Percentiles rank a stretch among this genome's conserved stretches.
These are phyloP conservation scores for Pythium coloratum DNA, from an alignment of 352 stramenopile species.

Conservation along the genomic window DNA sequence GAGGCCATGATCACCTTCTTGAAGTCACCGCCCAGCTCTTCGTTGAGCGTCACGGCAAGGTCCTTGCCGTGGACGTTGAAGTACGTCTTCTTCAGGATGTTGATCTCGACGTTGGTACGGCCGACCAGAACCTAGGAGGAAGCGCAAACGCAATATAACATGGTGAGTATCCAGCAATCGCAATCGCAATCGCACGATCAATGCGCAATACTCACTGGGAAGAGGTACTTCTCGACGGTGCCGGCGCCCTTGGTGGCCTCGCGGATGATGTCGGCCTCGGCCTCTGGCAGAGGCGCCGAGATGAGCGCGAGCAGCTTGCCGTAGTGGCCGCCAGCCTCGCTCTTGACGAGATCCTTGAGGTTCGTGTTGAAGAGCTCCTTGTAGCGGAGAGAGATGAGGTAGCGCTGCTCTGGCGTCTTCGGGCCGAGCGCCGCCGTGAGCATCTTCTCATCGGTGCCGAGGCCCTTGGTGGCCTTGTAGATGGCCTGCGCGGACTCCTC, in stretches of 20 bases:
- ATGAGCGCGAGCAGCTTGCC: constrained; percentile 66
- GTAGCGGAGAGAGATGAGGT: constrained; percentile 70
- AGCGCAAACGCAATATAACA: background rate
- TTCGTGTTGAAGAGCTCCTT: constrained; percentile 55
- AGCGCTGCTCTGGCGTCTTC: constrained; percentile 59
- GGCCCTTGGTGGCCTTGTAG: constrained; percentile 60
- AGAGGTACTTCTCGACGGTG: constrained; percentile 75
- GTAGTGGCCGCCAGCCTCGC: constrained; percentile 64
- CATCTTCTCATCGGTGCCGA: constrained; percentile 60
- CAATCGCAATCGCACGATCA: background rate
- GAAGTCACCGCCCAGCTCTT: constrained; percentile 68
- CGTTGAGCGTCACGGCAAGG: constrained; percentile 53
- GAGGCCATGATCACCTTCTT: constrained; percentile 72
- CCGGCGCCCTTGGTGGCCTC: constrained; percentile 66
- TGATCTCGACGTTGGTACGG: constrained; percentile 68
- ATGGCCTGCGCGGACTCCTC: constrained; percentile 57
- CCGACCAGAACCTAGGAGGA: constrained; percentile 38
- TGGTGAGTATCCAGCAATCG: background rate
- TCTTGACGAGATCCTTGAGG: constrained; percentile 61
- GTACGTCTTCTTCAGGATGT: constrained; percentile 82
- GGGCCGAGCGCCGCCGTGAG: constrained; percentile 50
- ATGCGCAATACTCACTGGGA: constrained; percentile 32
- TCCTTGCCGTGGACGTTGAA: constrained; percentile 65
- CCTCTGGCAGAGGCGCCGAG: constrained; percentile 51
- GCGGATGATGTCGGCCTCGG: constrained; percentile 61